Evolutionary conservation across 2,329 filamentous ascomycete species (phyloP).

Genomic region (Pseudopyricularia javanii): DNA sequence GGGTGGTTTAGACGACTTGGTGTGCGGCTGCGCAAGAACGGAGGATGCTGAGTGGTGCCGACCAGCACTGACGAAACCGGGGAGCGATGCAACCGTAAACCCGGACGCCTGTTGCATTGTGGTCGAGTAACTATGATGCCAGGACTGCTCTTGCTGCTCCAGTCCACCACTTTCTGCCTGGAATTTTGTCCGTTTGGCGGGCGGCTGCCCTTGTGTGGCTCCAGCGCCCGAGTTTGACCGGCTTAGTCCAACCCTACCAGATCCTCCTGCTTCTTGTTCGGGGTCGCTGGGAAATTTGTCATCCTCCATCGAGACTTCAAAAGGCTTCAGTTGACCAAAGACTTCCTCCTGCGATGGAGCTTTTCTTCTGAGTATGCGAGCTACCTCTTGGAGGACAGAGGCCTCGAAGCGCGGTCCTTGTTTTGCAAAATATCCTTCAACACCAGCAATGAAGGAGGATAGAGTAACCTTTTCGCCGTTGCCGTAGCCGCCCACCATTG

Average conservation of each 20-base stretch:
- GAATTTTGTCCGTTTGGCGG: slow-evolving; percentile 15
- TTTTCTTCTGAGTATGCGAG: slow-evolving; percentile 55
- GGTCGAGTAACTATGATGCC: slow-evolving; percentile 36
- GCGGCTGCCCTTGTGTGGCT: slow-evolving; percentile 1
- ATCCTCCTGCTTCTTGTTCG: slow-evolving; percentile 19
- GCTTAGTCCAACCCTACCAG: background rate
- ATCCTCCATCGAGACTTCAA: slow-evolving; percentile 50
- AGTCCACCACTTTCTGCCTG: slow-evolving; percentile 15
- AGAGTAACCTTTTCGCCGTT: slow-evolving; percentile 45
- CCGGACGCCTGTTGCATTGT: slow-evolving; percentile 47
- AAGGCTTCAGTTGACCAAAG: slow-evolving; percentile 32
- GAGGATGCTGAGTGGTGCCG: slow-evolving; percentile 32
- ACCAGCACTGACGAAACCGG: slow-evolving; percentile 51
- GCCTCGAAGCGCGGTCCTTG: slow-evolving; percentile 60
- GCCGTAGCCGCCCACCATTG: slow-evolving; percentile 51
- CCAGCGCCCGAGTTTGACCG: background rate
- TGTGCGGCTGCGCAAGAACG: slow-evolving; percentile 8
- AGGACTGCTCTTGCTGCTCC: slow-evolving; percentile 17
- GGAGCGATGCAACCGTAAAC: slow-evolving; percentile 46
- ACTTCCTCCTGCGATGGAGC: slow-evolving; percentile 45
- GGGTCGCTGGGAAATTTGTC: slow-evolving; percentile 56
- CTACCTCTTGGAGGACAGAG: slow-evolving; percentile 50
- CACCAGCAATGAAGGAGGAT: slow-evolving; percentile 58
- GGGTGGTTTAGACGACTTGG: background rate
- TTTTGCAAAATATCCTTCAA: slow-evolving; percentile 34